Evolutionary conservation across 805 yeast species (phyloP), one percentile per base, ranked within the genome.

Genomic region (Groenewaldozyma salmanticensis): DNA sequence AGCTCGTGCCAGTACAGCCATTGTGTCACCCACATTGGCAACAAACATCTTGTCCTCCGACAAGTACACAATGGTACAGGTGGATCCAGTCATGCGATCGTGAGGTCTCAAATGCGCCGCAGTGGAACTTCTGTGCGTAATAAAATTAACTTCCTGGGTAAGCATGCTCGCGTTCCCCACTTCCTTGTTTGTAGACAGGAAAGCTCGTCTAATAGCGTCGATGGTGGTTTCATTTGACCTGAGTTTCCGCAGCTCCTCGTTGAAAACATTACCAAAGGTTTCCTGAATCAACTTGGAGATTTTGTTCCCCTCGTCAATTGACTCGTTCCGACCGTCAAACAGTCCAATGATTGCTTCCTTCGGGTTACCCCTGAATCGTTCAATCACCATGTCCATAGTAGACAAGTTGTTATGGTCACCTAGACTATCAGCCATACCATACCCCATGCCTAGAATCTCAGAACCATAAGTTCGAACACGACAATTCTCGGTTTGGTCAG

Each of bases 391-490:
- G 62, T 92, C 98, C 54, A 94, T 73, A 4, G 81, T 74, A 0
- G 87, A 73, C 2, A 92, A 72, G 44, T 59, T 58, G 36, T 68
- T 66, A 38, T 77, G 65, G 39, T 68, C 68, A 1, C 95, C 95
- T 51, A 90, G 67, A 3, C 81, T 68, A 60, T 92, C 99, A 1
- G 96, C 81, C 38, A 92, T 87, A 56, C 98, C 98, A 55, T 87
- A 86, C 0, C 86, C 77, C 65, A 83, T 73, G 35, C 74, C 75
- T 37, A 81, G 79, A 18, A 85, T 62, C 38, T 76, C 81, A 0
- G 95, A 81, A 13, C 88, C 90, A 0, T 95, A 82, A 0, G 96
- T 85, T 52, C 98, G 76, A 16, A 92, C 81, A 64, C 98, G 81
- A 50, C 83, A 74, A 52, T 82, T 79, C 9, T 75, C 75, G 7